phyloP scores from a whole-genome alignment of 1,284 basidiomycete genomes.

The Cerioporus squamosus region DNA sequence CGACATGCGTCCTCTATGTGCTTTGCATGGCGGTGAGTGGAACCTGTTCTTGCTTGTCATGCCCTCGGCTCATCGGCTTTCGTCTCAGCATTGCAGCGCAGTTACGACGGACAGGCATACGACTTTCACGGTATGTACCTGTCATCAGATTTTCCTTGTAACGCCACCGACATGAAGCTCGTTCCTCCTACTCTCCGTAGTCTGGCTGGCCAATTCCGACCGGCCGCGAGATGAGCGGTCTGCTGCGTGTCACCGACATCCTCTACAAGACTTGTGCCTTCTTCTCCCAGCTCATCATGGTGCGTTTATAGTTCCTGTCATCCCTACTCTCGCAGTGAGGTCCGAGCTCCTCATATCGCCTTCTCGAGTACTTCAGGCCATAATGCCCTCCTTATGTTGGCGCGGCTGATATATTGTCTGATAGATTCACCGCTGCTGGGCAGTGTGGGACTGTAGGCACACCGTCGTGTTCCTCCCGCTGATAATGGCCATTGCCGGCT shows the following conservation, averaged over 20 bases:
- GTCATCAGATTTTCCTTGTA: too few species aligned
- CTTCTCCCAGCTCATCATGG: constrained; percentile 20
- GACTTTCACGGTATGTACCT: constrained; percentile 14
- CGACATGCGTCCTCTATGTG: constrained; percentile 4
- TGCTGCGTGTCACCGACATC: constrained; percentile 13
- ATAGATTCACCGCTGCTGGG: constrained; percentile 26
- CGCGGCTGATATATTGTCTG: neutral
- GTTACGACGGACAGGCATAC: constrained; percentile 21
- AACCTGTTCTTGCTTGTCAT: neutral
- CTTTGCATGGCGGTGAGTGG: constrained; percentile 19
- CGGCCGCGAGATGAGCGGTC: constrained; percentile 14
- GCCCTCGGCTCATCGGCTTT: neutral
- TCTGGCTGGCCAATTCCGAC: constrained; percentile 10
- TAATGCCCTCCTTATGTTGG: neutral
- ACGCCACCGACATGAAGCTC: neutral
- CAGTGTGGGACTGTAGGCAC: constrained; percentile 17
- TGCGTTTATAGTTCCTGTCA: neutral
- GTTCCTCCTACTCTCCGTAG: neutral
- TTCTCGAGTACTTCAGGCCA: neutral
- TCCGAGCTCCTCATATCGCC: too few species aligned
- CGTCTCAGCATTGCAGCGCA: constrained; percentile 12
- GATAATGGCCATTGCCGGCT: constrained; percentile 7
- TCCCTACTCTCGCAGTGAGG: neutral
- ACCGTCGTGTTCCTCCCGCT: constrained; percentile 14
- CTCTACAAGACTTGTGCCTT: constrained; percentile 12